A percentile compares a stretch with the other conserved stretches of the same genome.
Evolutionary conservation across 2,329 filamentous ascomycete genomes (phyloP).

Genomic region (Chrysosporium keratinophilum): DNA sequence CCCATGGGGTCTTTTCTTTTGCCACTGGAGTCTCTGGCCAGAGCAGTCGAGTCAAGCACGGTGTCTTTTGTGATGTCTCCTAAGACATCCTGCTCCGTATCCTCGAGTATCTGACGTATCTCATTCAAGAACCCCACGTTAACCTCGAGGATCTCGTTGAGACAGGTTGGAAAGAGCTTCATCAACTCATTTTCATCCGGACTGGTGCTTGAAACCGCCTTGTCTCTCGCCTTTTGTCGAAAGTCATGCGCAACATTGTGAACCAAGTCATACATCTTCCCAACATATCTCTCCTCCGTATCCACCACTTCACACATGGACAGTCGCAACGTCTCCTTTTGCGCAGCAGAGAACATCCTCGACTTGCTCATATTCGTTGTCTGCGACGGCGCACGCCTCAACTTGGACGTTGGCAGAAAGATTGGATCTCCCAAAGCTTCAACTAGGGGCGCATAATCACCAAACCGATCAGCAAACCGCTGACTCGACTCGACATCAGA

Average conservation of each 20-base stretch:
- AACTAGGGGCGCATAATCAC: slow-evolving; percentile 64
- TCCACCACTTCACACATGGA: slow-evolving; percentile 85
- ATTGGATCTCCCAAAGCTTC: slow-evolving; percentile 71
- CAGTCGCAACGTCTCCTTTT: slow-evolving; percentile 74
- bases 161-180: slow-evolving; percentile 67
- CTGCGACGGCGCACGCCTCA: slow-evolving; percentile 78
- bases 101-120: slow-evolving; percentile 65
- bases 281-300: slow-evolving; percentile 88
- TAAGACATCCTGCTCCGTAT: slow-evolving; percentile 69
- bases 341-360: slow-evolving; percentile 65
- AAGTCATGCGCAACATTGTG: slow-evolving; percentile 72
- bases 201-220: slow-evolving; percentile 52
- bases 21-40: slow-evolving; percentile 37
- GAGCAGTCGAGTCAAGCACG: slow-evolving; percentile 38
- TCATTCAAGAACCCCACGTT: slow-evolving; percentile 73
- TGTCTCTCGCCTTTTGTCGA: slow-evolving; percentile 54
- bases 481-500: slow-evolving; percentile 55
- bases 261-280: slow-evolving; percentile 74
- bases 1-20: slow-evolving; percentile 61
- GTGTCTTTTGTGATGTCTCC: slow-evolving; percentile 59
- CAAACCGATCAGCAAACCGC: slow-evolving; percentile 60
- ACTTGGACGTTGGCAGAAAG: slow-evolving; percentile 74
- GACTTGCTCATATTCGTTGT: slow-evolving; percentile 69
- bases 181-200: slow-evolving; percentile 62
- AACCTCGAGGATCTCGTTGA: slow-evolving; percentile 68